Evolutionary conservation across 352 stramenopile species (phyloP), one percentile per base, ranked within the genome.

Genomic region (Blastocystis sp.): DNA sequence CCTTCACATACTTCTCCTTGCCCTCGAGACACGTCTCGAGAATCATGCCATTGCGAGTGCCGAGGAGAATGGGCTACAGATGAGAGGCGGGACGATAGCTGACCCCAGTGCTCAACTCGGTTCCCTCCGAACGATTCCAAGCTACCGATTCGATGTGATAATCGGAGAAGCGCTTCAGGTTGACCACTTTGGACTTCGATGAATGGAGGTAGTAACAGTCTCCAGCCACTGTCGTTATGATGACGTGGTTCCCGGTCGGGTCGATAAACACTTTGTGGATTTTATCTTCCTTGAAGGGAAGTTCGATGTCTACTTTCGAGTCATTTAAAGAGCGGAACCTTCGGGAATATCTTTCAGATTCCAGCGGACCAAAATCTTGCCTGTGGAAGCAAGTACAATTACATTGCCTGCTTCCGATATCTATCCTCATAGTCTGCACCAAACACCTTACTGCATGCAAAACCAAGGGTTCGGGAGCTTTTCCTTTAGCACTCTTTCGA

Each of bases 21-120:
- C 93, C 93, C 62, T 94, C 93, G 88, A 97, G 95, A 85, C 95
- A 93, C 39, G 93, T 93, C 90, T 96, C 93, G 54, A 93, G 95
- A 13, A 96, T 94, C 0, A 92, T 92, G 90, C 73, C 73, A 43
- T 85, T 85, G 13, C 95, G 93, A 7, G 93, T 95, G 34, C 94
- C 94, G 76, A 96, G 93, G 1, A 96, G 90, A 20, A 96, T 90
- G 0, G 92, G 82, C 76, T 95, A 69, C 9, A 3, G 2, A 11
- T 85, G 18, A 65, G 30, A 9, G 5, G 20, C 13, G 3, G 0
- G 5, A 24, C 18, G 18, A 43, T 4, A 1, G 20, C 73, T 2
- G 11, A 85, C 73, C 50, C 73, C 73, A 20, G 73, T 85, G 50
- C 73, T 54, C 9, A 34, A 39, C 5, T 34, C 47, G n/a, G 34